Base-by-base conservation (phyloP, 495 filamentous ascomycete species). In the Annulohypoxylon stygium region DNA sequence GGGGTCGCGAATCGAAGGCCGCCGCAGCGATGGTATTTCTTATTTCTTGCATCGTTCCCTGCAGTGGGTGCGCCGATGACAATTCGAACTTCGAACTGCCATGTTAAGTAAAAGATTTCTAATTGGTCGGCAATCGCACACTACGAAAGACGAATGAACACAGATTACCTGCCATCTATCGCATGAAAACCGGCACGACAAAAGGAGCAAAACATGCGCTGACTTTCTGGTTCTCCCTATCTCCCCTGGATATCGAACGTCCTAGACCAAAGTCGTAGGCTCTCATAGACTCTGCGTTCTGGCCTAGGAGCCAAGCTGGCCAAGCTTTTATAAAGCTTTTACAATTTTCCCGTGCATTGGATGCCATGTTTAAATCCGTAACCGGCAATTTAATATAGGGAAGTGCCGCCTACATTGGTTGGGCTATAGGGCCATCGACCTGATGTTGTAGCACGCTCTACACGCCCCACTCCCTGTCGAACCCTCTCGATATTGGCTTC, bases 401-500 rank as follows among this genome's bases (percentile, higher is more conserved):
- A 26, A 65, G 55, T 23, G 41, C 53, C 64, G 64, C 54, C 36
- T 43, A 65, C 64, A 69, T 61, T 61, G 69, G 69, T 53, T 72
- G 65, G 69, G 54, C 61, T 69, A 54, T 66, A 75, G 55, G 73
- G 68, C 65, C 73, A 69, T 51, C 73, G 43, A 61, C 45, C 65
- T 69, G 63, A 54, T 41, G 73, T 65, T 65, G 65, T 66, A 59
- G 18, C 65, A 72, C 25, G 5, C 69, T 57, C 69, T 69, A 68
- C 65, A 72, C 25, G 14, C 69, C 48, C 73, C 73, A 71, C 69
- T 41, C 72, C 57, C 73, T 66, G 25, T 30, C 55, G 69, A 68
- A 65, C 73, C 66, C 71, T 53, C 50, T 70, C 62, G 61, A 74
- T 69, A 74, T 74, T 74, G 71, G 45, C 43, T 69, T 26, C 61